These are phyloP conservation scores for Lasiodiplodia theobromae DNA, from an alignment of 2,329 filamentous ascomycete species.

Conservation along the genomic window DNA sequence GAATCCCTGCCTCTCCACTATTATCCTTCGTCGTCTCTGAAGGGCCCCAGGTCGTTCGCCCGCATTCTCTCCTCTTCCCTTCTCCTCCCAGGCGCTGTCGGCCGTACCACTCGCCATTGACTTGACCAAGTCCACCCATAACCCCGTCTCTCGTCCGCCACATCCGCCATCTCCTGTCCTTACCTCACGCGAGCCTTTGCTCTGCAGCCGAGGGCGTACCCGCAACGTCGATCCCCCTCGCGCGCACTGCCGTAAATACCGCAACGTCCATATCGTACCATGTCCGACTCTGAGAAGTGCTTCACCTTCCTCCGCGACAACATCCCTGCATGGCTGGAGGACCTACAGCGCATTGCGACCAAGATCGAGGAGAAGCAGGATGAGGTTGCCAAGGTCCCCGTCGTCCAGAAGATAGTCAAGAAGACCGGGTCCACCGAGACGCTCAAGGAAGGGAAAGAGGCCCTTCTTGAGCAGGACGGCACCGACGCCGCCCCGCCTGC, in stretches of 20 bases:
- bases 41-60: constrained; percentile 13
- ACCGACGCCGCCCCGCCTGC: constrained; percentile 32
- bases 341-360: constrained; percentile 41
- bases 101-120: background rate
- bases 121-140: background rate
- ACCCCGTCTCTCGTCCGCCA: background rate
- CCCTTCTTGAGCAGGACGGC: constrained; percentile 31
- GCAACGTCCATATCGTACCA: constrained; percentile 34
- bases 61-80: constrained; percentile 7
- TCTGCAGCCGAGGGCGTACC: constrained; percentile 6
- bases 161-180: constrained; percentile 8
- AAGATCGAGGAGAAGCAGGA: constrained; percentile 45
- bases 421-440: constrained; percentile 47
- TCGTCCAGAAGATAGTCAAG: constrained; percentile 43
- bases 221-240: constrained; percentile 16
- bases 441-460: constrained; percentile 36
- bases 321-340: constrained; percentile 47
- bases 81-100: background rate
- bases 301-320: constrained; percentile 48
- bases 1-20: constrained; percentile 27
- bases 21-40: constrained; percentile 19
- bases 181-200: constrained; percentile 1
- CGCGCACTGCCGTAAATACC: constrained; percentile 20
- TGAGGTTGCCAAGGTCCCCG: constrained; percentile 41
- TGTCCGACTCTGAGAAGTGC: constrained; percentile 48